Base-by-base conservation (phyloP, 495 filamentous ascomycete species). In the Mycothermus thermophilus region DNA sequence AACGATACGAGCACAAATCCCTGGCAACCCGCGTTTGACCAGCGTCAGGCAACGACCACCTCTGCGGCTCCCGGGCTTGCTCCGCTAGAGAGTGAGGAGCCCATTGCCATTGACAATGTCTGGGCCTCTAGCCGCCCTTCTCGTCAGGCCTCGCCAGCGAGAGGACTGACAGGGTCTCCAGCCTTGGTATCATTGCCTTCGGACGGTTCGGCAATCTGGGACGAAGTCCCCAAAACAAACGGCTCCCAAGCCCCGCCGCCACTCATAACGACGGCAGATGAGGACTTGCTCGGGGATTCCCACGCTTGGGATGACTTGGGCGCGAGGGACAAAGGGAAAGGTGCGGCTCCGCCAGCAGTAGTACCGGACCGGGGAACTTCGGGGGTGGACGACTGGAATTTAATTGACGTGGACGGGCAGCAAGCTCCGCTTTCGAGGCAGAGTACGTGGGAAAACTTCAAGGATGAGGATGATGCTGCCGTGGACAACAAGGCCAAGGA, bases 1-100 rank as follows among this genome's bases (percentile, higher is more conserved):
- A 45, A 49, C 20, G 63, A 67, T 12, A 38, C 60, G 21, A 66
- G 41, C 32, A 63, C 56, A 35, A 72, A 72, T 37, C 66, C 68
- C 2, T 71, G 67, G 68, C 60, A 69, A 33, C 64, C 68, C 4
- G 47, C 58, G 3, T 32, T 55, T 14, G 43, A 50, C 10, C 52
- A 56, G 10, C 40, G 40, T 14, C 34, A 15, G 23, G 38, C 17
- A 7, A 8, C 38, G n/a, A 23, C 46, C 24, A 34, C 41, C 8
- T 48, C 48, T 3, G 35, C 44, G 14, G 38, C 41, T 17, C 39
- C 49, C 10, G 46, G 42, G 9, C 38, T 50, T 11, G 18, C 45
- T 5, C 52, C 57, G 18, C 52, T 55, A n/a, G 50, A 59, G 12
- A 19, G 42, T 34, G 47, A 44, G 14, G 43, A 29, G 26, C n/a